Base-by-base conservation (phyloP, 345 rosid species). In the Eucalyptus brandiana region DNA sequence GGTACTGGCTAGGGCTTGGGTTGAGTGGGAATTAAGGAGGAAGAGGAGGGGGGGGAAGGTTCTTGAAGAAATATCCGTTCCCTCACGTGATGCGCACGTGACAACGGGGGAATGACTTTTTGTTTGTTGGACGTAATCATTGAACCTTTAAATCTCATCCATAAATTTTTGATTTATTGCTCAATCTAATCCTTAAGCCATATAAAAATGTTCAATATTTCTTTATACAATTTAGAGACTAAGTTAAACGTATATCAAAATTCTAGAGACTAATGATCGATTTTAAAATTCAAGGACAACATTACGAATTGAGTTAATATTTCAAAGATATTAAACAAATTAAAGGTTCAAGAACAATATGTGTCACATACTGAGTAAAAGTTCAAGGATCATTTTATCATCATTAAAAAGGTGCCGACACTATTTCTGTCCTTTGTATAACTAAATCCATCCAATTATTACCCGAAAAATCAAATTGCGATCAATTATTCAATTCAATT, bases 271-370 rank as follows among this genome's bases (percentile, higher is more conserved):
- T 56, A 24, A 4, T 53, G 58, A 53, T 8, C 26, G 21, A 21
- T 8, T 21, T 19, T 53, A 53, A 53, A 53, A 21, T 21, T 21
- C 26, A 21, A 53, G 0, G 11, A 21, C 1, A 53, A 21, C 11
- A 53, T 56, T 56, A 24, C 14, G 4, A 24, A 24, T 56, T 56
- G 0, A 56, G 6, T 0, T 53, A 53, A 53, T 53, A 0, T 53
- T 53, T 53, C 0, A 0, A 0, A 0, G 5, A 53, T 4, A 53
- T 53, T 53, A 53, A 53, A 53, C 5, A 53, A 53, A 53, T 53
- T 56, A 56, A 0, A 56, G 5, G 3, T 56, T 56, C 0, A 9
- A 4, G 5, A 0, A 4, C 0, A 8, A 54, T 54, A 19, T 10
- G 30, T 9, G 1, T 56, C 30, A 4, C 54, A 0, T 51, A 51